These are phyloP conservation scores for Aspergillus sp. DNA, from an alignment of 2,329 filamentous ascomycete genomes.

Conservation along the genomic window DNA sequence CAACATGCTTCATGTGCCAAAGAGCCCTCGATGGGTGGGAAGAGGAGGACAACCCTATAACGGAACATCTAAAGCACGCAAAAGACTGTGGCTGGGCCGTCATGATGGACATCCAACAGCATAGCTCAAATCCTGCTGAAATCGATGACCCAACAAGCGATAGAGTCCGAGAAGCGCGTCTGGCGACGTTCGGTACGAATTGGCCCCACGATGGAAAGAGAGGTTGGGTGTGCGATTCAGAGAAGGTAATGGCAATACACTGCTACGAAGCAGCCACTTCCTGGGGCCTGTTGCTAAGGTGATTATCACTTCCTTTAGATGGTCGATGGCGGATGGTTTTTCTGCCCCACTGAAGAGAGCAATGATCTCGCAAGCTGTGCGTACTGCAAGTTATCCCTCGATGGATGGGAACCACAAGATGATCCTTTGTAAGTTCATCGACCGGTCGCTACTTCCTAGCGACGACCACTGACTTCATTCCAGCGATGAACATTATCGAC, in stretches of 20 bases:
- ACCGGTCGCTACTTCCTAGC: constrained; percentile 19
- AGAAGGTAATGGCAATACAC: constrained; percentile 61
- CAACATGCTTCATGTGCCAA: constrained; percentile 81
- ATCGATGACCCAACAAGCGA: constrained; percentile 72
- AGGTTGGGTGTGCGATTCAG: constrained; percentile 84
- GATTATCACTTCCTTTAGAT: constrained; percentile 53
- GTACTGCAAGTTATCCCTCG: constrained; percentile 84
- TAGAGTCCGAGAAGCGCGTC: constrained; percentile 71
- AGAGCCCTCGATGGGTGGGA: constrained; percentile 92
- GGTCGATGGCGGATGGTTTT: constrained; percentile 90
- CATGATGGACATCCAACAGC: constrained; percentile 57
- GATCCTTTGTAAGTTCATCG: constrained; percentile 71
- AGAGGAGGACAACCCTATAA: constrained; percentile 73
- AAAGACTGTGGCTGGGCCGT: constrained; percentile 85
- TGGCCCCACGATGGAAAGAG: constrained; percentile 91
- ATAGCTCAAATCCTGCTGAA: constrained; percentile 42
- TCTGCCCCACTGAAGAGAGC: constrained; percentile 76
- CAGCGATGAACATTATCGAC: constrained; percentile 80
- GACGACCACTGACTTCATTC: constrained; percentile 12
- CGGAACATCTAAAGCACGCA: constrained; percentile 82
- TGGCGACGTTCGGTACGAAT: constrained; percentile 73
- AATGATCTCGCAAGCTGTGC: constrained; percentile 88
- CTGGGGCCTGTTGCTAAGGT: constrained; percentile 15
- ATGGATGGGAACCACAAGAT: constrained; percentile 92
- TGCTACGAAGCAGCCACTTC: background rate